Conservation (phyloP, 164 flowering plant genomes). For the Nymphaea colorata region DNA sequence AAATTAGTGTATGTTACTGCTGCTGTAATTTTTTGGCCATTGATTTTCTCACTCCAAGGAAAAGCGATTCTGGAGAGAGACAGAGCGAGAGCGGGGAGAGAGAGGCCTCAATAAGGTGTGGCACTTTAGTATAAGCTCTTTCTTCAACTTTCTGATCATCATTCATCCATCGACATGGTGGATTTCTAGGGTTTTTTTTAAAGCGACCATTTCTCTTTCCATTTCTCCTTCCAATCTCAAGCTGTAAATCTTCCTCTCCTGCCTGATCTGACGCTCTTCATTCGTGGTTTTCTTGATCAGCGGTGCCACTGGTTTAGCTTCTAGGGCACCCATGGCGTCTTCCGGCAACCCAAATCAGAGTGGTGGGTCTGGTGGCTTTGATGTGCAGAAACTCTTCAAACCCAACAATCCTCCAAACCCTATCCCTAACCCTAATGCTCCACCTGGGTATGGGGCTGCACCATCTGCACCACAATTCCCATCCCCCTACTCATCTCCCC, state of each 20-base stretch:
- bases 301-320: neutral
- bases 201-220: neutral
- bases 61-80: too few species aligned
- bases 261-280: too few species aligned
- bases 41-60: too few species aligned
- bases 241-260: neutral
- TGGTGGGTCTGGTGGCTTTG: constrained; percentile 27
- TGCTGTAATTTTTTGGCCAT: too few species aligned
- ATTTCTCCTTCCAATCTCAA: neutral
- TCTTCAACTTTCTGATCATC: neutral
- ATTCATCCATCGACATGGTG: neutral
- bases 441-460: constrained; percentile 6
- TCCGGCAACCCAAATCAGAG: constrained; percentile 37
- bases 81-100: too few species aligned
- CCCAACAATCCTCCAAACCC: constrained; percentile 21
- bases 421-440: constrained; percentile 13
- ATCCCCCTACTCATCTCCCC: constrained; percentile 18
- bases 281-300: neutral
- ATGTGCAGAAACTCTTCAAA: constrained; percentile 55
- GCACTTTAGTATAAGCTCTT: too few species aligned
- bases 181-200: neutral
- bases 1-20: too few species aligned
- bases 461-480: constrained; percentile 12
- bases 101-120: too few species aligned
- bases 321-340: constrained; percentile 33